A percentile compares a stretch with the other conserved stretches of the same genome.
phyloP scores from a whole-genome alignment of 768 basidiomycete genomes.

The Lactifluus echinatus region DNA sequence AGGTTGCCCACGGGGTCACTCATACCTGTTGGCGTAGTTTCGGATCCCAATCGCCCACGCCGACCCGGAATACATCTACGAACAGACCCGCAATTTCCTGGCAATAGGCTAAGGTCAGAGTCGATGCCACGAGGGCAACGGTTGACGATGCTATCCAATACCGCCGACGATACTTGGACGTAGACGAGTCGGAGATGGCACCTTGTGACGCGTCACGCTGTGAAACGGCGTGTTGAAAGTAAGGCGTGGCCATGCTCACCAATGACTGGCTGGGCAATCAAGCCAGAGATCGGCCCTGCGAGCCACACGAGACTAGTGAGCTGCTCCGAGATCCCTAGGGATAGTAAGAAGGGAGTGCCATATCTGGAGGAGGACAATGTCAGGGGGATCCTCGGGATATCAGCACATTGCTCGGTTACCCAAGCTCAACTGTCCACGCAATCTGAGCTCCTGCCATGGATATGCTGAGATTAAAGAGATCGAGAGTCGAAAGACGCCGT shows the following conservation, averaged over 20 bases:
- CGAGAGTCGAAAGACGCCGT: constrained; percentile 29
- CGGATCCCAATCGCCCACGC: constrained; percentile 85
- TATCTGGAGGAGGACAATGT: constrained; percentile 45
- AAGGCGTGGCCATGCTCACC: constrained; percentile 40
- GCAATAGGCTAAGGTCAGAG: constrained; percentile 77
- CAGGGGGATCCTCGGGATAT: background rate
- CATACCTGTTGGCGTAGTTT: constrained; percentile 49
- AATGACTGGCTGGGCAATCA: constrained; percentile 95
- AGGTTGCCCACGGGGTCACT: constrained; percentile 1
- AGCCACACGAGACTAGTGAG: constrained; percentile 94
- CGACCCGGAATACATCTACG: constrained; percentile 68
- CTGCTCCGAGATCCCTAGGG: constrained; percentile 74
- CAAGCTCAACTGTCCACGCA: constrained; percentile 92
- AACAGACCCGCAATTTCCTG: constrained; percentile 58
- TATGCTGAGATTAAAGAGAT: constrained; percentile 70
- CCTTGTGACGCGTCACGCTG: constrained; percentile 36
- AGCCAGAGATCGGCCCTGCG: constrained; percentile 88
- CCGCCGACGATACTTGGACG: constrained; percentile 82
- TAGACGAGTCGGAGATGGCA: constrained; percentile 90
- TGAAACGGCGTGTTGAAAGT: background rate
- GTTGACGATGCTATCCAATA: constrained; percentile 94
- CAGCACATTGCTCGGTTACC: constrained; percentile 40
- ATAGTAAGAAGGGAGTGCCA: constrained; percentile 88
- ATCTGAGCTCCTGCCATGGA: constrained; percentile 95
- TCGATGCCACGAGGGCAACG: constrained; percentile 66